Evolutionary conservation across 2,329 filamentous ascomycete species (phyloP), one percentile per base, ranked within the genome.

Genomic region (Aspergillus calidoustus): DNA sequence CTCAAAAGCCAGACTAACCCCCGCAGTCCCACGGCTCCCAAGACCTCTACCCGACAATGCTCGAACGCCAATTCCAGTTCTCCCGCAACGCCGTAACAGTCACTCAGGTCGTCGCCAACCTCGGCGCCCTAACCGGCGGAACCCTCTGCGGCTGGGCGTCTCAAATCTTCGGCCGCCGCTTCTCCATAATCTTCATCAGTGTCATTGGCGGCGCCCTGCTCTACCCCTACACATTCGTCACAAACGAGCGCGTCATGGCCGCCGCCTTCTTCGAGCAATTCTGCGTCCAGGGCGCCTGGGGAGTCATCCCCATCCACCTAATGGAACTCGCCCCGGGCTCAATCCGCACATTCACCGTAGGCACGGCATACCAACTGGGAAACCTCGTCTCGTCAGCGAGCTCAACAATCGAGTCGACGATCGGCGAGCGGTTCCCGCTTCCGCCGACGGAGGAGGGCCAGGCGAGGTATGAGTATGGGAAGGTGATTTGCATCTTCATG

Each of bases 401-500:
- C 49, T 89, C 87, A 0, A 93, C 90, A 9, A 93, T 93, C 68
- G 89, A 94, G 74, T 84, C 89, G 1, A 89, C 86, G 0, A 87
- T 93, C 43, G 91, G 91, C 41, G 89, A 93, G 76, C 80, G 82
- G 1, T 95, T 92, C 74, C 91, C 91, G 0, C 82, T 96, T 3
- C 82, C 87, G 0, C 79, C 85, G 0, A 84, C 83, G 1, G 74
- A 82, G 19, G 73, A 77, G 1, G 82, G 79, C 0, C 74, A 78
- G 34, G 75, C 77, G 51, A 81, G 89, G 3, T 92, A 89, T 74
- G 80, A 91, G 62, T 96, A 96, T 68, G 92, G 91, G 44, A 89
- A 89, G 68, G 92, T 96, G 9, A 94, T 96, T 66, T 92, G 89
- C 72, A 95, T 96, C 71, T 96, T 97, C 78, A 93, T 97, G 90